Conservation (phyloP, 805 yeast species). For the Myxozyma neotropica region DNA sequence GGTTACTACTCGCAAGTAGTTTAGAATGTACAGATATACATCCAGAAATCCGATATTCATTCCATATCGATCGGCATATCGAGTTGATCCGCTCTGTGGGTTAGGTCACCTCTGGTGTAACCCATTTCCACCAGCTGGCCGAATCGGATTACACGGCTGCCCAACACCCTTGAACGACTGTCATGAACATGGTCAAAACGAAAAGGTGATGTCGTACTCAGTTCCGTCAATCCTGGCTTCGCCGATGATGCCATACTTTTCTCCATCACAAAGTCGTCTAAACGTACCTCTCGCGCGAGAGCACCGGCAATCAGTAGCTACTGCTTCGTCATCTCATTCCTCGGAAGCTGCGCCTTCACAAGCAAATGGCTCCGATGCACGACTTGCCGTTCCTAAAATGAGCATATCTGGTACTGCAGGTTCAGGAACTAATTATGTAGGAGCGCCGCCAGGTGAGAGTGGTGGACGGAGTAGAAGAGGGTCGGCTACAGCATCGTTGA, state of each 20-base stretch:
- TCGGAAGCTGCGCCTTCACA: no score
- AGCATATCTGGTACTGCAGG: neutral
- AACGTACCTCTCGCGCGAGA: no score
- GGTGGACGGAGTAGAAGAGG: neutral
- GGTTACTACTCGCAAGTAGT: no score
- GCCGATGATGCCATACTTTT: neutral
- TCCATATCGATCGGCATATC: no score
- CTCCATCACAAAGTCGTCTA: neutral
- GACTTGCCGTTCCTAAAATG: neutral
- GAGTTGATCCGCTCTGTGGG: constrained; percentile 9
- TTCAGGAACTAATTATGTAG: neutral
- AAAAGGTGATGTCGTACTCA: neutral
- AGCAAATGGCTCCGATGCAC: no score
- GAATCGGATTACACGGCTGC: no score
- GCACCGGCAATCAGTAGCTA: no score
- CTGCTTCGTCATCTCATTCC: no score
- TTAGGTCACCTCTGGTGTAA: neutral
- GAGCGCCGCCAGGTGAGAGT: neutral
- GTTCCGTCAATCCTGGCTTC: neutral
- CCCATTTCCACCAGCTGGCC: no score
- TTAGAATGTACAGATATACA: no score
- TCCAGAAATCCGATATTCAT: neutral
- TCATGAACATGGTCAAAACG: neutral
- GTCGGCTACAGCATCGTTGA: neutral
- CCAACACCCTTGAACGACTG: no score